phyloP scores from a whole-genome alignment of 768 basidiomycete species.

The Amanita rimosa region DNA sequence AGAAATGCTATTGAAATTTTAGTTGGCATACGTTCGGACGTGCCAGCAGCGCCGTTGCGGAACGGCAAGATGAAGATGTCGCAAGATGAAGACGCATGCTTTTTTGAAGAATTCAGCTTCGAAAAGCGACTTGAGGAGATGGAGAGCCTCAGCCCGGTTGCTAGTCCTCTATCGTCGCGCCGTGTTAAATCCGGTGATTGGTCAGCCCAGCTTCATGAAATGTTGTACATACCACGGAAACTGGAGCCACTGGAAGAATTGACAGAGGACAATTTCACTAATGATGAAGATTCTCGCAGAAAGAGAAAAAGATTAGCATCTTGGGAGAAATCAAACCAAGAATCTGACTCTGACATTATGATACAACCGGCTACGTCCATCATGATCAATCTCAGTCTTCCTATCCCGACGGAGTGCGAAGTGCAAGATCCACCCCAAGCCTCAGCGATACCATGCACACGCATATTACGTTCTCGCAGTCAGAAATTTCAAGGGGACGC shows the following conservation, averaged over 20 bases:
- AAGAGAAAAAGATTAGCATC: background rate
- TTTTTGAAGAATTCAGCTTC: constrained; percentile 6
- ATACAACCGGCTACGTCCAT: background rate
- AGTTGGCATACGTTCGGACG: constrained; percentile 39
- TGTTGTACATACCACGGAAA: background rate
- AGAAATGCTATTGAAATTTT: constrained; percentile 45
- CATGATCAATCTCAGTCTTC: background rate
- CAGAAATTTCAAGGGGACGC: background rate
- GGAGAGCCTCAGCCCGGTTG: background rate
- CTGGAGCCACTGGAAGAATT: constrained; percentile 3
- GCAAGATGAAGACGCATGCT: constrained; percentile 1
- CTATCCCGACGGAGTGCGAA: background rate
- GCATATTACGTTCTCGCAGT: constrained; percentile 1
- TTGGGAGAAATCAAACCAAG: background rate
- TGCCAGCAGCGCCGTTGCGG: constrained; percentile 25
- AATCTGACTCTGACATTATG: constrained; percentile 1
- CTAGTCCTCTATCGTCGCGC: constrained; percentile 2
- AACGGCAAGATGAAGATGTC: constrained; percentile 3
- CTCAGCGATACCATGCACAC: background rate
- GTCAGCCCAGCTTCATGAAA: background rate
- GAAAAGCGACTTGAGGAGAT: constrained; percentile 4
- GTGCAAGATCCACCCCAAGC: background rate
- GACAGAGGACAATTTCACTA: background rate
- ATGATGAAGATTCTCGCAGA: background rate
- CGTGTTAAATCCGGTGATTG: background rate